A percentile compares a stretch with the other conserved stretches of the same genome.
These are phyloP conservation scores for Nannochloropsis salina DNA, from an alignment of 108 stramenopile genomes.

Conservation along the genomic window DNA sequence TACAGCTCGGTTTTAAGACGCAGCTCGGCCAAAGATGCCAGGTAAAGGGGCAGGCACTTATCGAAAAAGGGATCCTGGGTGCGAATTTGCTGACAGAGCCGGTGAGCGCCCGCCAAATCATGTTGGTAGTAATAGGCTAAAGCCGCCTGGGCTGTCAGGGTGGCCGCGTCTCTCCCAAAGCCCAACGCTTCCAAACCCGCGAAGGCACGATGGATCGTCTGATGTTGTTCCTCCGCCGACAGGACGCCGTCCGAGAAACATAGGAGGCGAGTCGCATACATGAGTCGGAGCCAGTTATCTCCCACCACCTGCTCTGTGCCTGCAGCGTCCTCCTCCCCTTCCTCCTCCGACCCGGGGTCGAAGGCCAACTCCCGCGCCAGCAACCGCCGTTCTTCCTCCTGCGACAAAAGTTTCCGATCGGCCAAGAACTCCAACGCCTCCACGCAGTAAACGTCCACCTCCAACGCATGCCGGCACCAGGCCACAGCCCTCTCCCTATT, in stretches of 20 bases:
- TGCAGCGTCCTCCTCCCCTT: not conserved
- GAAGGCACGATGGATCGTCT: not conserved
- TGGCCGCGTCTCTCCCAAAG: slow-evolving; percentile 30
- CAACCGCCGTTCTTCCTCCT: not conserved
- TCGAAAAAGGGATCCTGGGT: slow-evolving; percentile 25
- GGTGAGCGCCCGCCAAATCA: slow-evolving; percentile 24
- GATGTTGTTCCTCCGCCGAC: not conserved
- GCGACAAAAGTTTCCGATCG: not conserved
- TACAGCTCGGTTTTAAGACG: slow-evolving; percentile 75
- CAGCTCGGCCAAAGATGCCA: slow-evolving; percentile 56
- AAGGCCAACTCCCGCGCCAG: not conserved
- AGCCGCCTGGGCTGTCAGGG: slow-evolving; percentile 38
- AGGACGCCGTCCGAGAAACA: slow-evolving; percentile 18
- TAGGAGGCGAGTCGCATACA: slow-evolving; percentile 28
- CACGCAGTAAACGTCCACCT: slow-evolving; percentile 38
- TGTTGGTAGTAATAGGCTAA: slow-evolving; percentile 33
- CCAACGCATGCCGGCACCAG: slow-evolving; percentile 42
- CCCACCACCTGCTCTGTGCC: not conserved
- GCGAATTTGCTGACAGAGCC: slow-evolving; percentile 29
- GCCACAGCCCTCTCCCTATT: slow-evolving; percentile 30
- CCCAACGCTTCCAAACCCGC: slow-evolving; percentile 25
- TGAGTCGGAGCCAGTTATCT: slow-evolving; percentile 30
- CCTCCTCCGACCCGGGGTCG: not conserved
- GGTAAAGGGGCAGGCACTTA: slow-evolving; percentile 26
- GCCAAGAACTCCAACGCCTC: slow-evolving; percentile 32